Percentiles rank a stretch among this genome's conserved stretches.
phyloP scores from a whole-genome alignment of 1,284 basidiomycete genomes.

The Irpex sp. region DNA sequence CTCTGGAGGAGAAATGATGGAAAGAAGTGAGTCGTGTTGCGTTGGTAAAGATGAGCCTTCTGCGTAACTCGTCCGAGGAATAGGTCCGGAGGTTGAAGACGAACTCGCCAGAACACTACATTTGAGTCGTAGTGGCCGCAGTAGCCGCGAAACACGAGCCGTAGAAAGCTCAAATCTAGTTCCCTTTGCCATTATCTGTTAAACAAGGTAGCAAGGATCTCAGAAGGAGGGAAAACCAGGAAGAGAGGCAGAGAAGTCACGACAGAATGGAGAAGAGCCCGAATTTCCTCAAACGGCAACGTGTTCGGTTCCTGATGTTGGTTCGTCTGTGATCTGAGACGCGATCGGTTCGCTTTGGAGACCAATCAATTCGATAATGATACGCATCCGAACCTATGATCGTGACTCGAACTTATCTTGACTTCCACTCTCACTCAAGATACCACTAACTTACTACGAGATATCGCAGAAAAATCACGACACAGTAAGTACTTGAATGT shows the following conservation, averaged over 20 bases:
- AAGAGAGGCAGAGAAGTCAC: background rate
- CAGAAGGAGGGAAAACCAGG: background rate
- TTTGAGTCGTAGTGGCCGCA: conserved; percentile 52
- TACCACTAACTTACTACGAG: too few species aligned
- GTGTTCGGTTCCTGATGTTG: background rate
- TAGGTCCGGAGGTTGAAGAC: conserved; percentile 14
- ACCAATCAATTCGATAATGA: background rate
- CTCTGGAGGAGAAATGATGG: conserved; percentile 35
- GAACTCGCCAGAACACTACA: conserved; percentile 36
- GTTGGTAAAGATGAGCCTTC: background rate
- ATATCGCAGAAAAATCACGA: too few species aligned
- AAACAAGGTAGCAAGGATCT: background rate
- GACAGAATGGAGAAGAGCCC: background rate
- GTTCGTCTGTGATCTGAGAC: background rate
- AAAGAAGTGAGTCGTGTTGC: conserved; percentile 31
- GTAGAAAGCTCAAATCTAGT: conserved; percentile 29
- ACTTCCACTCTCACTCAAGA: too few species aligned
- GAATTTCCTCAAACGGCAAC: background rate
- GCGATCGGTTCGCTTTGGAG: background rate
- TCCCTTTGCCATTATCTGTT: background rate
- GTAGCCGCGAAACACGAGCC: conserved; percentile 47
- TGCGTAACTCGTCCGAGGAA: conserved; percentile 12
- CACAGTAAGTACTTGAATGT: background rate
- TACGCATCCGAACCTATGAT: background rate
- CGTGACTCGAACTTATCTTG: background rate